Conservation (phyloP, 176 grass and related monocot genomes). For the Carex parvula region DNA sequence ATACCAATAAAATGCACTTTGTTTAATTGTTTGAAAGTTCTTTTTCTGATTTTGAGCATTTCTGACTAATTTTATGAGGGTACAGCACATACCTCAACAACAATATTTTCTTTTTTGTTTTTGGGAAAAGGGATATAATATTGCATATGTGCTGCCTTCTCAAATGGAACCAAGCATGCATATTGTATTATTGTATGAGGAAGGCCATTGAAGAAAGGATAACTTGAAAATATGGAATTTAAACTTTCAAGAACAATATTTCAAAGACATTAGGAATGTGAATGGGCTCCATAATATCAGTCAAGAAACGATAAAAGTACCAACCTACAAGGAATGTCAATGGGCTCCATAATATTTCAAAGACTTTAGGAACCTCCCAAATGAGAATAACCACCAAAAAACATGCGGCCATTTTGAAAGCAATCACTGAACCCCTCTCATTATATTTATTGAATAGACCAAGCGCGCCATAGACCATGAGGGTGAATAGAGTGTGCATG, state of each 20-base stretch:
- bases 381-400: constrained; percentile 85
- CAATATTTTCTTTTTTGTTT: neutral
- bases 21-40: neutral
- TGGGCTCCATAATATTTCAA: constrained; percentile 89
- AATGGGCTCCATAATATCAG: neutral
- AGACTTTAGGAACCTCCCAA: constrained; percentile 89
- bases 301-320: constrained; percentile 31
- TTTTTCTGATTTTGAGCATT: neutral
- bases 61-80: neutral
- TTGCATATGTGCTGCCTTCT: constrained; percentile 4
- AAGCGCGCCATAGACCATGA: constrained; percentile 96
- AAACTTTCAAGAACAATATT: neutral
- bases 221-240: neutral
- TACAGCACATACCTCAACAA: neutral
- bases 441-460: constrained; percentile 97
- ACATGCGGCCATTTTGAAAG: constrained; percentile 66
- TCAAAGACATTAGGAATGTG: too few species aligned
- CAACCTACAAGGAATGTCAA: constrained; percentile 76
- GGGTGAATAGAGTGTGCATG: constrained; percentile 98
- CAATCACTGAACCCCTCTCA: constrained; percentile 75
- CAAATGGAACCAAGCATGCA: neutral
- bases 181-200: neutral
- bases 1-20: neutral
- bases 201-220: neutral
- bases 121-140: neutral